A percentile compares a stretch with the other conserved stretches of the same genome.
Evolutionary conservation across 2,329 filamentous ascomycete species (phyloP).

Genomic region (Ambrosiella cleistominuta): DNA sequence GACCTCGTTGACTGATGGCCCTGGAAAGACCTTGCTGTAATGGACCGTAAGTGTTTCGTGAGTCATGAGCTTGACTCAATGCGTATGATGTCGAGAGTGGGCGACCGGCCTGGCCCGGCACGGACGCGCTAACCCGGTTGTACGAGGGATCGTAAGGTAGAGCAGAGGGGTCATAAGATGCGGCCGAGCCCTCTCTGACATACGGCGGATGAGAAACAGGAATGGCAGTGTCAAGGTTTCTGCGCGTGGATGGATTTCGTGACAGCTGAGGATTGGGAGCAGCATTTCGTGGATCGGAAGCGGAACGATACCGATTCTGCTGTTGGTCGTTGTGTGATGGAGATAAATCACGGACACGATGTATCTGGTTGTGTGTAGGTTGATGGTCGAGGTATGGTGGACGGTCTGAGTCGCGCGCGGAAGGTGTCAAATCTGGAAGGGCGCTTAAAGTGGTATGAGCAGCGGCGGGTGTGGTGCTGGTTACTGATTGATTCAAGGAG

Average conservation of each 20-base stretch:
- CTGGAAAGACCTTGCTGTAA: conserved; percentile 8
- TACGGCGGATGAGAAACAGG: conserved; percentile 8
- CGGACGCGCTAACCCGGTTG: conserved; percentile 10
- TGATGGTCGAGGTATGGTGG: conserved; percentile 9
- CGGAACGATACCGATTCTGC: conserved; percentile 11
- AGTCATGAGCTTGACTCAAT: conserved; percentile 21
- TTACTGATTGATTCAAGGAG: neutral
- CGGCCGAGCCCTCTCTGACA: conserved; percentile 11
- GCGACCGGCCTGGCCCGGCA: conserved; percentile 6
- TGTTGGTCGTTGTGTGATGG: conserved; percentile 8
- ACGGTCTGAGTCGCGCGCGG: conserved; percentile 7
- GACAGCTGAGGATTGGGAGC: conserved; percentile 3
- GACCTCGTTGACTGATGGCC: conserved; percentile 9
- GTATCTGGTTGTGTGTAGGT: conserved; percentile 10
- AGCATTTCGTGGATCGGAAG: conserved; percentile 10
- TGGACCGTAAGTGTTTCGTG: conserved; percentile 15
- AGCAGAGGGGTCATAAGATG: conserved; percentile 9
- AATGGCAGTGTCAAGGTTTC: conserved; percentile 6
- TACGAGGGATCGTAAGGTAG: conserved; percentile 9
- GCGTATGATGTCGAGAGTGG: conserved; percentile 11
- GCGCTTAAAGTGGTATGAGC: conserved; percentile 14
- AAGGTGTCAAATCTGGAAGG: conserved; percentile 4
- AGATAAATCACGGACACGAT: conserved; percentile 11
- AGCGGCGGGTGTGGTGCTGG: neutral
- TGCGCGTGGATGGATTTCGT: conserved; percentile 12